Base-by-base conservation (phyloP, 1,284 basidiomycete species). In the Puccinia novopanici region DNA sequence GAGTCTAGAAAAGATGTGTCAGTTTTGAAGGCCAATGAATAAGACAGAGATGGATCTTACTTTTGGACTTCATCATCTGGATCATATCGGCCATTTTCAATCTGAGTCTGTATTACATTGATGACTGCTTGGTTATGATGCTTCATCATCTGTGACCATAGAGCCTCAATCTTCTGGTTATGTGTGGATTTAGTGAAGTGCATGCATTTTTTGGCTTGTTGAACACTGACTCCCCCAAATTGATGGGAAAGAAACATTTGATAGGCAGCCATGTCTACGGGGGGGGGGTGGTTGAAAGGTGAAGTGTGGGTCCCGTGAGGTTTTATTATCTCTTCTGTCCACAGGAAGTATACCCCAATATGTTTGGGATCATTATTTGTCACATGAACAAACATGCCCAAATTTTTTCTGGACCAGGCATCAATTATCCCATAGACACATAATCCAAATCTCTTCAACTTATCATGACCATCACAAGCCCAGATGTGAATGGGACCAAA, bases 361-460 rank as follows among this genome's bases (percentile, higher is more conserved):
- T 59, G 42, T 24, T 45, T 37, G 12, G 72, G 72, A 30, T 74
- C 72, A 74, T 74, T 74, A 40, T 74, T 74, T 30, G 42, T 74
- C 24, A 59, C 52, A 74, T 45, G 34, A 30, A 37, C 30, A 27
- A 19, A 42, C 50, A 57, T 42, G 9, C 71, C 52, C 34, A 73
- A 57, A 24, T 34, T 57, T 19, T 74, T 27, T 2, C 52, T 42
- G 57, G 72, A 57, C 72, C 72, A 74, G 10, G 27, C 19, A 52
- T 74, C 72, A 74, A 74, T 52, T 0, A 74, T 40, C 34, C 52
- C 72, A 37, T 52, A 59, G 19, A 57, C 24, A 34, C 27, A 22
- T 9, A 71, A 50, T 13, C 68, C 68, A 71, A 48, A 71, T 22
- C 27, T 2, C 24, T 71, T 71, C 34, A 71, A n/a, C n/a, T n/a